A percentile compares a stretch with the other conserved stretches of the same genome.
phyloP scores from a whole-genome alignment of 1,284 basidiomycete genomes.

The Neonothopanus nambi region DNA sequence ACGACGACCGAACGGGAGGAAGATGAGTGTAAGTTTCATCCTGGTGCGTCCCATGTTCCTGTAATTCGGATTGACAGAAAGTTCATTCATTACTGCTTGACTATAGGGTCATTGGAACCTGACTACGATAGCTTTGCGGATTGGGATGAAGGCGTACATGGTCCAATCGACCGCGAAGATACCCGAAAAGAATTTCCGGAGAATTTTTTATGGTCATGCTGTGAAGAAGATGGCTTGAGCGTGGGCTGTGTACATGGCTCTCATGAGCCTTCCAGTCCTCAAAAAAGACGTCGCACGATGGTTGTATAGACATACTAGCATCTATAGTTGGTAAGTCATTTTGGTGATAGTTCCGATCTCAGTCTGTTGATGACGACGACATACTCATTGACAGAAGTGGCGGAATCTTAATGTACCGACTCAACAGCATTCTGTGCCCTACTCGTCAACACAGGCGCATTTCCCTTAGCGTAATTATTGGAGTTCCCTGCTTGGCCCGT shows the following conservation, averaged over 20 bases:
- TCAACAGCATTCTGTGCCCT: too few relatives aligned
- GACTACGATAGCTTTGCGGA: conserved; percentile 41
- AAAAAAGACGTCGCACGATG: conserved; percentile 34
- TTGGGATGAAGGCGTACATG: conserved; percentile 48
- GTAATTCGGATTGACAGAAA: not conserved
- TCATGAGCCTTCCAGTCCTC: conserved; percentile 31
- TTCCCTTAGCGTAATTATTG: too few relatives aligned
- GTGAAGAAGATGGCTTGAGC: conserved; percentile 34
- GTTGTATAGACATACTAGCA: conserved; percentile 14
- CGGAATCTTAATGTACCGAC: too few relatives aligned
- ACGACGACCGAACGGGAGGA: conserved; percentile 31
- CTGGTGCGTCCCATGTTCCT: conserved; percentile 27
- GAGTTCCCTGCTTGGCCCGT: too few relatives aligned
- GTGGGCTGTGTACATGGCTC: conserved; percentile 40
- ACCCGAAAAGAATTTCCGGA: conserved; percentile 44
- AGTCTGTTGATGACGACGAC: too few relatives aligned
- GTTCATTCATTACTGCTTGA: too few relatives aligned
- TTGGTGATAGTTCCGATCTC: not conserved
- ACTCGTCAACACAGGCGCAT: too few relatives aligned
- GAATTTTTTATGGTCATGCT: conserved; percentile 51
- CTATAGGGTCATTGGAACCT: conserved; percentile 6
- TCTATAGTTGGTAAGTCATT: conserved; percentile 9
- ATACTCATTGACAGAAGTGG: too few relatives aligned
- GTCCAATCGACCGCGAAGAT: conserved; percentile 42
- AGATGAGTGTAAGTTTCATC: conserved; percentile 31